A percentile compares a stretch with the other conserved stretches of the same genome.
Conservation (phyloP, 2,329 filamentous ascomycete genomes). For the Macroventuria anomochaeta region DNA sequence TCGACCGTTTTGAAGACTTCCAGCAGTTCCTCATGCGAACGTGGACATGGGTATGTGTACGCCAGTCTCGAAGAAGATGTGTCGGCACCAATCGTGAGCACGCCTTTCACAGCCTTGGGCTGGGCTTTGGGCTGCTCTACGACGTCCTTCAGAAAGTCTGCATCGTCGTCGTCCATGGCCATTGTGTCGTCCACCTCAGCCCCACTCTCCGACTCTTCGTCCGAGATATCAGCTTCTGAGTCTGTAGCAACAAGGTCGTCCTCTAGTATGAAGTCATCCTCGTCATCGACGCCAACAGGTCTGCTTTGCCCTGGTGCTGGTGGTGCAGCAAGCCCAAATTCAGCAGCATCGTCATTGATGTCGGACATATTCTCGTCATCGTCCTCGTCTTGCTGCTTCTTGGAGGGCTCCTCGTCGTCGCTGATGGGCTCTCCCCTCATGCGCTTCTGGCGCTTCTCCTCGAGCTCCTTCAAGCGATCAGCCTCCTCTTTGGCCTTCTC, state of each 20-base stretch:
- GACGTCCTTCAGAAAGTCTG: slow-evolving; percentile 56
- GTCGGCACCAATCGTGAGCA: slow-evolving; percentile 50
- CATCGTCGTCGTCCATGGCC: slow-evolving; percentile 55
- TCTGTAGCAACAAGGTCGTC: slow-evolving; percentile 85
- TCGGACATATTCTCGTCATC: slow-evolving; percentile 47
- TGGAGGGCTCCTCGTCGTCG: slow-evolving; percentile 67
- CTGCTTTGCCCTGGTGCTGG: slow-evolving; percentile 50
- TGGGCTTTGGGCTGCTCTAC: slow-evolving; percentile 41
- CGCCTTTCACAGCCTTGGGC: slow-evolving; percentile 49
- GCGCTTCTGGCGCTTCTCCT: slow-evolving; percentile 79
- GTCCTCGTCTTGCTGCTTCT: slow-evolving; percentile 41
- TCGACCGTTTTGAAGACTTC: slow-evolving; percentile 67
- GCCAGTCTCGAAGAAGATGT: slow-evolving; percentile 64
- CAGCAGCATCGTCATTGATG: slow-evolving; percentile 62
- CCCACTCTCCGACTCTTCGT: slow-evolving; percentile 38
- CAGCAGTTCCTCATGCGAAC: slow-evolving; percentile 76
- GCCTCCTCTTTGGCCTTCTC: slow-evolving; percentile 71
- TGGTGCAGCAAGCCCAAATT: slow-evolving; percentile 68
- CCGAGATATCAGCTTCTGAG: slow-evolving; percentile 59
- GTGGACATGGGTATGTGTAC: slow-evolving; percentile 86
- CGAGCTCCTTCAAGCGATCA: slow-evolving; percentile 76
- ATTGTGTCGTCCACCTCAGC: slow-evolving; percentile 46
- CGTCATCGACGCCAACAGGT: slow-evolving; percentile 71
- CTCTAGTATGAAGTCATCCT: slow-evolving; percentile 92
- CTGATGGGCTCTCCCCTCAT: slow-evolving; percentile 86